A percentile compares a stretch with the other conserved stretches of the same genome.
phyloP scores from a whole-genome alignment of 768 basidiomycete species.

The Leccinum disarticulatum region DNA sequence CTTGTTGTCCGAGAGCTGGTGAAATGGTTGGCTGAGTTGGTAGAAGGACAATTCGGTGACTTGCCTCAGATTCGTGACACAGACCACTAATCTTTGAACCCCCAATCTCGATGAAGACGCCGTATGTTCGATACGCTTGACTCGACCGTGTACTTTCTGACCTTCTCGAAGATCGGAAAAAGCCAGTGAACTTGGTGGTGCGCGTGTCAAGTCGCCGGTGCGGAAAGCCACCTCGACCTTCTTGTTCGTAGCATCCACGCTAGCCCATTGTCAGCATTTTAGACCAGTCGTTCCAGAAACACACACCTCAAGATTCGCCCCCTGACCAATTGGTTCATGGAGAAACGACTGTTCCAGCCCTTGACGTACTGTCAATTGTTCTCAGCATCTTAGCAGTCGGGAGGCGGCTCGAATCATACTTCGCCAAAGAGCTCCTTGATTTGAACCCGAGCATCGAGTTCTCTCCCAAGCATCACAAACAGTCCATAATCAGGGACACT shows the following conservation, averaged over 20 bases:
- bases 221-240: conserved; percentile 93
- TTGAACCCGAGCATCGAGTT: conserved; percentile 88
- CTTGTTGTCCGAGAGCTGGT: conserved; percentile 83
- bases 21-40: background rate
- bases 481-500: conserved; percentile 83
- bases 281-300: background rate
- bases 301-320: conserved; percentile 80
- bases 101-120: conserved; percentile 90
- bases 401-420: conserved; percentile 31
- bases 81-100: conserved; percentile 85
- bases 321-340: conserved; percentile 78
- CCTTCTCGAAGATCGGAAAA: conserved; percentile 67
- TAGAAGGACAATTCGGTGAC: conserved; percentile 13
- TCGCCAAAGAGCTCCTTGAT: conserved; percentile 94
- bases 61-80: conserved; percentile 91
- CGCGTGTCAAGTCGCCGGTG: conserved; percentile 51
- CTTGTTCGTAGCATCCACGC: conserved; percentile 66
- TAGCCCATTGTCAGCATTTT: conserved; percentile 33
- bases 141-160: conserved; percentile 74
- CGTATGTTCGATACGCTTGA: conserved; percentile 86
- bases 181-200: conserved; percentile 37
- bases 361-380: conserved; percentile 71
- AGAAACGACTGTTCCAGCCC: conserved; percentile 88
- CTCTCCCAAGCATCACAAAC: conserved; percentile 84
- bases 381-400: conserved; percentile 6